A percentile compares a stretch with the other conserved stretches of the same genome.
phyloP scores from a whole-genome alignment of 306 rosid genomes.

The Lagenaria siceraria region DNA sequence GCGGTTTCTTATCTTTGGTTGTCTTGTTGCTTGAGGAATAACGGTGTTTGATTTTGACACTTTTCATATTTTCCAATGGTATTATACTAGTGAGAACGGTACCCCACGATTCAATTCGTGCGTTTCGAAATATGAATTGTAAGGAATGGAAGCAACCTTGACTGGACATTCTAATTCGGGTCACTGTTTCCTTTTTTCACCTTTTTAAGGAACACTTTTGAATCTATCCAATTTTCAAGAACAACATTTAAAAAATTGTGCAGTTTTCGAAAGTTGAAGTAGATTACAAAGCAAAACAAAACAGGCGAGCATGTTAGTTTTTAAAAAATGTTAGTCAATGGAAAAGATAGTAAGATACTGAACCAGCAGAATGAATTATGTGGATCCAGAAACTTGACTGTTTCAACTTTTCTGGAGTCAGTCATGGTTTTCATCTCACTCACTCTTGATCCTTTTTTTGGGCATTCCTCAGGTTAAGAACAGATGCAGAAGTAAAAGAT shows the following conservation, averaged over 20 bases:
- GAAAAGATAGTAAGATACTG: background rate
- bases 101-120: background rate
- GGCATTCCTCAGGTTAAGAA: slow-evolving; percentile 32
- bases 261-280: background rate
- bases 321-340: background rate
- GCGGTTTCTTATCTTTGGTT: background rate
- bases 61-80: background rate
- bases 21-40: background rate
- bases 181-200: background rate
- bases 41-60: background rate
- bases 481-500: slow-evolving; percentile 41
- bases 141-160: background rate
- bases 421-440: background rate
- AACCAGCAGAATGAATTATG: background rate
- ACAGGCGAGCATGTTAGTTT: background rate
- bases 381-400: background rate
- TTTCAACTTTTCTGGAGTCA: background rate
- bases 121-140: background rate
- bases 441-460: background rate
- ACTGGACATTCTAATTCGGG: background rate
- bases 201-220: background rate
- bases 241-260: background rate
- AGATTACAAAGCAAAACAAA: background rate
- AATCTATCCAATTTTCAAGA: background rate
- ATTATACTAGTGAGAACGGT: background rate